These are phyloP conservation scores for Clausena lansium DNA, from an alignment of 345 rosid genomes.

Conservation along the genomic window DNA sequence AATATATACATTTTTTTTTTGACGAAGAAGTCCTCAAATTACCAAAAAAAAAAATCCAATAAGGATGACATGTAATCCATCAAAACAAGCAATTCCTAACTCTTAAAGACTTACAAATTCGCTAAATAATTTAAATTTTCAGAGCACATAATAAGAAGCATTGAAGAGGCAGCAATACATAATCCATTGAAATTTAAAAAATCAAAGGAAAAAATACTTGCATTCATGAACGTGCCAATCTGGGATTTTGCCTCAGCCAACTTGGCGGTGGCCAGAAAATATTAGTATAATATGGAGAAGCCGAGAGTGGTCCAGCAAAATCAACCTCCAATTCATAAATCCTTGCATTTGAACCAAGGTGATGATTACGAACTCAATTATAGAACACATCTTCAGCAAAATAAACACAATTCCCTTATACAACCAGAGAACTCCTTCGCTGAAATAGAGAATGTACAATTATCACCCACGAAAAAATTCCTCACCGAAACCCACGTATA, in stretches of 20 bases:
- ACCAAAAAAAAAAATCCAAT: too few relatives aligned
- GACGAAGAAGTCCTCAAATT: too few relatives aligned
- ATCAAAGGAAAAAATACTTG: background rate
- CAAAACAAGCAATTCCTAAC: too few relatives aligned
- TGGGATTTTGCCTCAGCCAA: background rate
- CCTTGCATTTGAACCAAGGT: background rate
- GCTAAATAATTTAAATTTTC: too few relatives aligned
- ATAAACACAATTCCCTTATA: background rate
- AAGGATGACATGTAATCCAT: too few relatives aligned
- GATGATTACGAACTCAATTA: background rate
- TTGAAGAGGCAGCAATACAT: too few relatives aligned
- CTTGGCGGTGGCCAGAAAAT: background rate
- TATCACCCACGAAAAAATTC: background rate
- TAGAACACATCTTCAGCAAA: background rate
- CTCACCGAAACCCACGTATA: background rate
- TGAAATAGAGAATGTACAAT: background rate
- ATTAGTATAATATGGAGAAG: background rate
- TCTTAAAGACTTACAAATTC: too few relatives aligned
- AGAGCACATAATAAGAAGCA: too few relatives aligned
- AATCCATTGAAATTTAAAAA: too few relatives aligned
- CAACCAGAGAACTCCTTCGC: background rate
- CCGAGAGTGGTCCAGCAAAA: background rate
- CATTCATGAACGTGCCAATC: background rate
- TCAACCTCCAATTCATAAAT: background rate
- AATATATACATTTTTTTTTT: too few relatives aligned